These are phyloP conservation scores for Paecilomyces variotii DNA, from an alignment of 2,329 filamentous ascomycete species.

Conservation along the genomic window DNA sequence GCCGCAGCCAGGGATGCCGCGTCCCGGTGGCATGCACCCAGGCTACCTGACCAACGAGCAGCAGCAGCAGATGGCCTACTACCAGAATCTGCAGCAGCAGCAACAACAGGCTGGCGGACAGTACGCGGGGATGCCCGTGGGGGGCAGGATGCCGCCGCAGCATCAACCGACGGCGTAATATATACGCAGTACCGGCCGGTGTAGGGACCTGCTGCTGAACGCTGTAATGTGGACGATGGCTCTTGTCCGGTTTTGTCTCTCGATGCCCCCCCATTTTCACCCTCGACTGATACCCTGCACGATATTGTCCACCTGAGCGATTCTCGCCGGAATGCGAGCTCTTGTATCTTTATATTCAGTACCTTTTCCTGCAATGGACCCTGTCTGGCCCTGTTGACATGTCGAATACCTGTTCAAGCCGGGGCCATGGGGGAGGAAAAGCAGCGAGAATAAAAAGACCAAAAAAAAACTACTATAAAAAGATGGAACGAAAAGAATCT, in stretches of 20 bases:
- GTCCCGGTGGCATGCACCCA: constrained; percentile 58
- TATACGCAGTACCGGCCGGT: constrained; percentile 7
- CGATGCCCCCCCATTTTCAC: constrained; percentile 17
- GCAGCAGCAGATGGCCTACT: constrained; percentile 72
- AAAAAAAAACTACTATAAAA: constrained; percentile 3
- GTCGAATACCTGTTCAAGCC: not conserved
- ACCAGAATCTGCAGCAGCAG: constrained; percentile 70
- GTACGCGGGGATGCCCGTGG: constrained; percentile 67
- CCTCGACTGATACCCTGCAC: constrained; percentile 28
- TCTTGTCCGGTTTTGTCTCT: constrained; percentile 9
- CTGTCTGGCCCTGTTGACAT: not conserved
- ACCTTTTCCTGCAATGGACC: not conserved
- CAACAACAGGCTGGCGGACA: constrained; percentile 59
- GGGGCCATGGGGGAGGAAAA: constrained; percentile 4
- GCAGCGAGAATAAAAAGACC: constrained; percentile 12
- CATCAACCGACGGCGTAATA: constrained; percentile 67
- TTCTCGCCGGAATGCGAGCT: constrained; percentile 11
- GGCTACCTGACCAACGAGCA: constrained; percentile 61
- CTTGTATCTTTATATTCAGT: not conserved
- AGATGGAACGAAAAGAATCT: constrained; percentile 10
- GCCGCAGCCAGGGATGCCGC: constrained; percentile 58
- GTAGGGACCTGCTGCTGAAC: constrained; percentile 4
- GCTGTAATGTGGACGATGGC: constrained; percentile 16
- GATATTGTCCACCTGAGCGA: constrained; percentile 19
- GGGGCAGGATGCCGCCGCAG: constrained; percentile 71